Conservation (phyloP, 768 basidiomycete species). For the Boletus pseudopeckii region DNA sequence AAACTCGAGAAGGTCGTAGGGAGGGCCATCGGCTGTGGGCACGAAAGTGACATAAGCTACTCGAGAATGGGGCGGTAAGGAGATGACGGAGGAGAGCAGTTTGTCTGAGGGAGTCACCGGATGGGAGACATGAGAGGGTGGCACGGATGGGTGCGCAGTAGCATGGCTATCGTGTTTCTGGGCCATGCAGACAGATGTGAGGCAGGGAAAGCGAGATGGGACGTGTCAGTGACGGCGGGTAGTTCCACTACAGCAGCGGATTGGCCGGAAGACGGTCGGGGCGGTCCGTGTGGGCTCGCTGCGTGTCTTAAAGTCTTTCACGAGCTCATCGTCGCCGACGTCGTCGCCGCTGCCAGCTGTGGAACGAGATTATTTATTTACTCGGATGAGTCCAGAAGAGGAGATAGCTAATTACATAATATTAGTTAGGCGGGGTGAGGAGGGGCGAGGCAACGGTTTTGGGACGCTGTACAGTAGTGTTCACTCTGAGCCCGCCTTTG, state of each 20-base stretch:
- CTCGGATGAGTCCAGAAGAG: background rate
- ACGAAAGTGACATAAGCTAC: constrained; percentile 48
- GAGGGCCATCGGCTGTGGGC: constrained; percentile 24
- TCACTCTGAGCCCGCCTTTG: constrained; percentile 16
- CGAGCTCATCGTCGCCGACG: constrained; percentile 27
- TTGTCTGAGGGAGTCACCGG: constrained; percentile 36
- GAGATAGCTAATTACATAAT: constrained; percentile 32
- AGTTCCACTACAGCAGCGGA: background rate
- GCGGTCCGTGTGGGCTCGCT: constrained; percentile 10
- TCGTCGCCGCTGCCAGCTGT: constrained; percentile 8
- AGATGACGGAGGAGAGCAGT: constrained; percentile 46
- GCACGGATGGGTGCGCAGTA: constrained; percentile 11
- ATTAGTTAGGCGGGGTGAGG: background rate
- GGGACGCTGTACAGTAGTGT: background rate
- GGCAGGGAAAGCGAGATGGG: background rate
- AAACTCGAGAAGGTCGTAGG: constrained; percentile 48
- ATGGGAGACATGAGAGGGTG: constrained; percentile 20
- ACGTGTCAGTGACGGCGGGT: background rate
- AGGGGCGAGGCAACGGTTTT: background rate
- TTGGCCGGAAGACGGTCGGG: background rate
- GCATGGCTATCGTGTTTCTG: constrained; percentile 24
- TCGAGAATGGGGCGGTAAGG: constrained; percentile 40
- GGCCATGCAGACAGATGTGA: constrained; percentile 24
- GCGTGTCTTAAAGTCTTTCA: constrained; percentile 10
- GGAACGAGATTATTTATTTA: constrained; percentile 14